Percentiles rank a stretch among this genome's conserved stretches.
phyloP scores from a whole-genome alignment of 177 flowering plant genomes.

The Vitis hybrid region DNA sequence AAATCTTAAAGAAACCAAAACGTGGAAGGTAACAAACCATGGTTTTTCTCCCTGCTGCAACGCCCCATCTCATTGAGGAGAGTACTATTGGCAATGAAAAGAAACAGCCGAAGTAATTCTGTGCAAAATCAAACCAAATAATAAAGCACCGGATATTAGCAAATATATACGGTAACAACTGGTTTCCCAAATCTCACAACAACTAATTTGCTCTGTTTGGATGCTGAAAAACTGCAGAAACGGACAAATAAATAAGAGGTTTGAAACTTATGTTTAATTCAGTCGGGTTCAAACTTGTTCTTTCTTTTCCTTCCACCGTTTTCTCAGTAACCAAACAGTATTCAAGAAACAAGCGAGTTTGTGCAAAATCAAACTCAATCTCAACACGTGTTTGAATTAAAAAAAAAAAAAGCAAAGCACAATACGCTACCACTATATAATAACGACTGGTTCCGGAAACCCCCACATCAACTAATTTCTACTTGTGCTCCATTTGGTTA shows the following conservation, averaged over 20 bases:
- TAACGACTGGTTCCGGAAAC: no score
- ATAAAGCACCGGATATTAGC: background rate
- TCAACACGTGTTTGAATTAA: no score
- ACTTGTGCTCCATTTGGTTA: no score
- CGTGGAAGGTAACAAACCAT: slow-evolving; percentile 46
- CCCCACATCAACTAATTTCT: no score
- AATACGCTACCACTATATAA: no score
- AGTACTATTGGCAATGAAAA: slow-evolving; percentile 89
- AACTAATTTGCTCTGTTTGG: background rate
- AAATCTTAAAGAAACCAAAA: background rate
- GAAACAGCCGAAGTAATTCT: slow-evolving; percentile 95
- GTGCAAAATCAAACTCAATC: no score
- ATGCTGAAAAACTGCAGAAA: no score
- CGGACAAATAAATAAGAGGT: no score
- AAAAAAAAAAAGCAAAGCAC: no score
- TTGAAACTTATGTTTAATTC: no score
- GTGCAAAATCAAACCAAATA: slow-evolving; percentile 18
- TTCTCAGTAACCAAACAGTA: background rate
- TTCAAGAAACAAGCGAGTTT: no score
- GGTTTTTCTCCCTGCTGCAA: slow-evolving; percentile 88
- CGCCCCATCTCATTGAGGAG: slow-evolving; percentile 88
- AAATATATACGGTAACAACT: background rate
- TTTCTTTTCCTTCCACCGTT: background rate
- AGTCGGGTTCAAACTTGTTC: no score
- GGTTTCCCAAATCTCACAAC: background rate